These are phyloP conservation scores for Sorghum bicolor DNA, from an alignment of 176 grass and related monocot genomes.

Conservation along the genomic window DNA sequence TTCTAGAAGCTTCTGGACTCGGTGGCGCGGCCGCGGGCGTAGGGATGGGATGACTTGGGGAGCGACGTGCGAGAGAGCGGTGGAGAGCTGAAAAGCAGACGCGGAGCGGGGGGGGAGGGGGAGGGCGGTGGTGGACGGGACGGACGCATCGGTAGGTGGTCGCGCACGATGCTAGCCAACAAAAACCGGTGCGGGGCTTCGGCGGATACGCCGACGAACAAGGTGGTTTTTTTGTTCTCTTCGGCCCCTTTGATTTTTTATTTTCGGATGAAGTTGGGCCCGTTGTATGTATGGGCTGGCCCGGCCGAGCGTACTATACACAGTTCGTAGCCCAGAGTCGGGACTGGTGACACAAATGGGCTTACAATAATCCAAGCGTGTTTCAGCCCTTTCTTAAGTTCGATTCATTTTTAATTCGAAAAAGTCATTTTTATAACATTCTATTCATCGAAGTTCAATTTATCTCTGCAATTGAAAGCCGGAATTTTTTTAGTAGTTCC, in stretches of 20 bases:
- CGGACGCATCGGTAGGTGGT: slow-evolving; percentile 33
- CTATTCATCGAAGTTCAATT: neutral
- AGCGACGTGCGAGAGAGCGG: neutral
- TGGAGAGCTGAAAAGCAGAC: slow-evolving; percentile 11
- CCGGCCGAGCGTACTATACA: neutral
- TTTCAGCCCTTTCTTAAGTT: neutral
- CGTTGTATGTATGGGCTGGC: neutral
- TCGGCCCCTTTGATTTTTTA: neutral
- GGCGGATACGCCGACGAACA: neutral
- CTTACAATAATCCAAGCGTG: neutral
- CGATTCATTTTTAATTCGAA: neutral
- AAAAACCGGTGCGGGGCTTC: neutral
- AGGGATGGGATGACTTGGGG: slow-evolving; percentile 1
- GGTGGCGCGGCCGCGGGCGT: neutral
- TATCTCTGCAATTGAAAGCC: neutral
- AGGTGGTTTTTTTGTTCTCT: neutral
- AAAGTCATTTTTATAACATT: neutral
- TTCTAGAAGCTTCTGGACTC: slow-evolving; percentile 27
- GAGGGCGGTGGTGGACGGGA: neutral
- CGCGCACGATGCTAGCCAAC: slow-evolving; percentile 15
- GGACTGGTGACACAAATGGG: neutral
- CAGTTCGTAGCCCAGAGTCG: neutral
- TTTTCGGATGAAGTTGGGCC: neutral
- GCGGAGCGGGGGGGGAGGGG: neutral
- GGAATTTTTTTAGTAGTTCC: neutral